phyloP scores from a whole-genome alignment of 495 filamentous ascomycete species.

The Penicillium argentinense region DNA sequence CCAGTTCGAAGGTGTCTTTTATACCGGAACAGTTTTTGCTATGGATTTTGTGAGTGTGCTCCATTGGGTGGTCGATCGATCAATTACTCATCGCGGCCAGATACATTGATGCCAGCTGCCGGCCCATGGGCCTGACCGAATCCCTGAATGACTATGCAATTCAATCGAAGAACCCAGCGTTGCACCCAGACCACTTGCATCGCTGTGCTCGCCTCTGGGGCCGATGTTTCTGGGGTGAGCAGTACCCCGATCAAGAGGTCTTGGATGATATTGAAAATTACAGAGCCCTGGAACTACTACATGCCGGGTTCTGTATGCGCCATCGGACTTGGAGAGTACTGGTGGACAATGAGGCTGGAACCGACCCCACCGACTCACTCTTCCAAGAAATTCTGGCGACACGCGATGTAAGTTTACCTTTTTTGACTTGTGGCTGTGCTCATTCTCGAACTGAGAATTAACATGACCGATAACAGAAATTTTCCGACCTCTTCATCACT shows the following conservation, averaged over 20 bases:
- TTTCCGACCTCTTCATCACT: slow-evolving; percentile 44
- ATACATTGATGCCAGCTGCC: slow-evolving; percentile 40
- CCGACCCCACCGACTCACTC: slow-evolving; percentile 32
- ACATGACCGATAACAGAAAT: slow-evolving; percentile 24
- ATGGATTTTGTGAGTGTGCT: slow-evolving; percentile 37
- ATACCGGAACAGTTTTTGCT: slow-evolving; percentile 42
- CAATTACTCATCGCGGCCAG: slow-evolving; percentile 17
- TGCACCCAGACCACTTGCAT: slow-evolving; percentile 41
- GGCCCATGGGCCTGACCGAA: slow-evolving; percentile 35
- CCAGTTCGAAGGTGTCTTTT: slow-evolving; percentile 32
- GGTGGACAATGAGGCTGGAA: slow-evolving; percentile 29
- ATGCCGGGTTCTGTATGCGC: slow-evolving; percentile 34
- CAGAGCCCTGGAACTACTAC: slow-evolving; percentile 39
- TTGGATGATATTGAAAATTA: slow-evolving; percentile 53
- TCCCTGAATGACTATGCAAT: slow-evolving; percentile 40
- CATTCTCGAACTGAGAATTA: background rate
- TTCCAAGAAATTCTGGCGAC: slow-evolving; percentile 33
- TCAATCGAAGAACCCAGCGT: slow-evolving; percentile 34
- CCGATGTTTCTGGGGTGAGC: slow-evolving; percentile 43
- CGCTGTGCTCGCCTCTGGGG: slow-evolving; percentile 43
- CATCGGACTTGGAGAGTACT: slow-evolving; percentile 42
- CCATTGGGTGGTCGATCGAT: background rate
- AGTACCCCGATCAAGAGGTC: slow-evolving; percentile 47
- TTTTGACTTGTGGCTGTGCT: background rate
- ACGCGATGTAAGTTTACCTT: slow-evolving; percentile 29